These are phyloP conservation scores for Diaporthe humulicola DNA, from an alignment of 2,329 filamentous ascomycete genomes.

Conservation along the genomic window DNA sequence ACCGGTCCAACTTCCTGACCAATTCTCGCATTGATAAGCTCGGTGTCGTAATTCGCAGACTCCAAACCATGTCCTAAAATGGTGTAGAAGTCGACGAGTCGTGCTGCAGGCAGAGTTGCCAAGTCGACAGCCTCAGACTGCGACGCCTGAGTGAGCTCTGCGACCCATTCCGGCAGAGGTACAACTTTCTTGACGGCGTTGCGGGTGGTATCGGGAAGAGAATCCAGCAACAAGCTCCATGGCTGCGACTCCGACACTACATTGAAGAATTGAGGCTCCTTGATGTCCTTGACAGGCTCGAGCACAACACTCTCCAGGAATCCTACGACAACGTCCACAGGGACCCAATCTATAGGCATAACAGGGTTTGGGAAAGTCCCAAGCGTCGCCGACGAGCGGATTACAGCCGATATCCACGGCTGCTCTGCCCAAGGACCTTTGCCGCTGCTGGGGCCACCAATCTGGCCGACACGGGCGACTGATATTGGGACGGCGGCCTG, in stretches of 20 bases:
- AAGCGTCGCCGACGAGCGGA: constrained; percentile 40
- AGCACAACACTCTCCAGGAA: not conserved
- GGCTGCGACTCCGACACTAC: not conserved
- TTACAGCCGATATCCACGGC: constrained; percentile 44
- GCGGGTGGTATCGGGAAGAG: not conserved
- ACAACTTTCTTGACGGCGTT: not conserved
- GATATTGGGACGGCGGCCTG: constrained; percentile 40
- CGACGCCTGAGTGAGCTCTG: not conserved
- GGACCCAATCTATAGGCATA: constrained; percentile 41
- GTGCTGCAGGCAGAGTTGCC: constrained; percentile 4
- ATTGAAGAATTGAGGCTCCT: not conserved
- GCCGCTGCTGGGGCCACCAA: constrained; percentile 38
- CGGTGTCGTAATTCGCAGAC: not conserved
- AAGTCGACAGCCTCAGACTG: not conserved
- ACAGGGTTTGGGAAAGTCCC: constrained; percentile 35
- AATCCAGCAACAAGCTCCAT: not conserved
- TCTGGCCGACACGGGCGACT: constrained; percentile 41
- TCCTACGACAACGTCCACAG: constrained; percentile 38
- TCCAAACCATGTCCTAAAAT: constrained; percentile 5
- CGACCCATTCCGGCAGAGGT: not conserved
- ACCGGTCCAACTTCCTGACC: no score
- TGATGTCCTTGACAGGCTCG: not conserved
- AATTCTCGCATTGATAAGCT: not conserved
- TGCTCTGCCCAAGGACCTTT: constrained; percentile 41
- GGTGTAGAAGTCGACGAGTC: constrained; percentile 21